phyloP scores from a whole-genome alignment of 345 rosid species.

The Carallia brachiata region DNA sequence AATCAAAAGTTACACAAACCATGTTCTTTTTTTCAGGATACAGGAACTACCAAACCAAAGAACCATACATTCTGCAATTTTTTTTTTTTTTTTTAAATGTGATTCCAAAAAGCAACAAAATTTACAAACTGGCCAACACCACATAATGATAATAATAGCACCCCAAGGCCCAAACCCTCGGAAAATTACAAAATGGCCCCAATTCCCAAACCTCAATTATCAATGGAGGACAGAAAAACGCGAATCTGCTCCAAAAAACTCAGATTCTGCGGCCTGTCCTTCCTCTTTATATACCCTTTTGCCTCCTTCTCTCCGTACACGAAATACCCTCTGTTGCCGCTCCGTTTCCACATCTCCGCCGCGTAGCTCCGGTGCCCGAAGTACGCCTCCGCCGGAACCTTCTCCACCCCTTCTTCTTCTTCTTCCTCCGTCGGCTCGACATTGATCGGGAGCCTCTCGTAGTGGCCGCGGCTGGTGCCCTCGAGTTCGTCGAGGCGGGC shows the following conservation, averaged over 20 bases:
- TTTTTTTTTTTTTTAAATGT: too few species aligned
- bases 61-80: too few species aligned
- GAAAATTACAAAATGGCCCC: not conserved
- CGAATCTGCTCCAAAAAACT: slow-evolving; percentile 71
- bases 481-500: slow-evolving; percentile 69
- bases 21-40: too few species aligned
- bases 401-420: not conserved
- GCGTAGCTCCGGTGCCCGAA: slow-evolving; percentile 61
- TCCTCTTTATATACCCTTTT: slow-evolving; percentile 62
- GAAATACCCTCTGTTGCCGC: slow-evolving; percentile 38
- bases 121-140: too few species aligned
- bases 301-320: slow-evolving; percentile 63
- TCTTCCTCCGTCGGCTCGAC: slow-evolving; percentile 9
- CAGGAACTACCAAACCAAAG: too few species aligned
- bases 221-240: slow-evolving; percentile 42
- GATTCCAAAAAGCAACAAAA: too few species aligned
- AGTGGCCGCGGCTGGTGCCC: slow-evolving; percentile 64
- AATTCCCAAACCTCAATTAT: not conserved
- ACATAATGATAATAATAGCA: too few species aligned
- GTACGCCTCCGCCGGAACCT: slow-evolving; percentile 51
- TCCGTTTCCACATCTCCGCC: slow-evolving; percentile 61
- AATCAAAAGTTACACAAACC: too few species aligned
- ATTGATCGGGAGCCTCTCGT: slow-evolving; percentile 46
- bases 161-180: too few species aligned
- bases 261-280: slow-evolving; percentile 63